Evolutionary conservation across 352 stramenopile species (phyloP).

Genomic region (Peronospora belbahrii): DNA sequence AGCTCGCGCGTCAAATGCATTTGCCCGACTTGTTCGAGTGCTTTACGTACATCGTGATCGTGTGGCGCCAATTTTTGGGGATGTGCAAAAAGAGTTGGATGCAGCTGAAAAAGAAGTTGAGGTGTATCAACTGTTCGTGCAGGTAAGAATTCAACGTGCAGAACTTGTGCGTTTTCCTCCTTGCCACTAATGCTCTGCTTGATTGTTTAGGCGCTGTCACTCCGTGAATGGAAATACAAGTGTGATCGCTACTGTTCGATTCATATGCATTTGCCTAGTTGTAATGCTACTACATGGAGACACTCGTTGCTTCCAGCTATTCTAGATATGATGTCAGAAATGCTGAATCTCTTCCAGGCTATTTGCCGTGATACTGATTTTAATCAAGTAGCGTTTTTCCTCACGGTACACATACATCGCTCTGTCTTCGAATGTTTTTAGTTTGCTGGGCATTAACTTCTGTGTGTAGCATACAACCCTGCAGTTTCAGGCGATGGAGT

Average conservation of each 20-base stretch:
- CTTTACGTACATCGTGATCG: constrained; percentile 16
- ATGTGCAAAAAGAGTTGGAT: constrained; percentile 22
- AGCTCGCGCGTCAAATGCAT: constrained; percentile 13
- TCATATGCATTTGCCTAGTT: constrained; percentile 20
- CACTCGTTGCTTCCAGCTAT: constrained; percentile 29
- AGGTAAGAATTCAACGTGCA: constrained; percentile 18
- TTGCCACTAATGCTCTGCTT: neutral
- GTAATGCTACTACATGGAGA: constrained; percentile 19
- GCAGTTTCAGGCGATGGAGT: constrained; percentile 32
- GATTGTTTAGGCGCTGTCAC: constrained; percentile 29
- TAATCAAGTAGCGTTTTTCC: constrained; percentile 22
- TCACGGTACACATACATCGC: constrained; percentile 17
- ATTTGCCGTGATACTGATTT: constrained; percentile 16
- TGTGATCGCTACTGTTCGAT: constrained; percentile 22
- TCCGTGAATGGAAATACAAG: constrained; percentile 32
- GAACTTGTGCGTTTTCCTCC: neutral
- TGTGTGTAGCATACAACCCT: constrained; percentile 36
- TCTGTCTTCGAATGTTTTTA: neutral
- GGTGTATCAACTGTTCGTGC: constrained; percentile 31
- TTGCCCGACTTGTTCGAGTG: constrained; percentile 29
- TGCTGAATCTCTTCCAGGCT: constrained; percentile 31
- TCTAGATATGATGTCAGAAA: constrained; percentile 31
- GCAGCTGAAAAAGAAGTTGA: constrained; percentile 22
- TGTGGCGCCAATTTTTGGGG: constrained; percentile 24
- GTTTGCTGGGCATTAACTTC: neutral